Conservation (phyloP, 2,329 filamentous ascomycete genomes). For the Raffaelea deltoideospora region DNA sequence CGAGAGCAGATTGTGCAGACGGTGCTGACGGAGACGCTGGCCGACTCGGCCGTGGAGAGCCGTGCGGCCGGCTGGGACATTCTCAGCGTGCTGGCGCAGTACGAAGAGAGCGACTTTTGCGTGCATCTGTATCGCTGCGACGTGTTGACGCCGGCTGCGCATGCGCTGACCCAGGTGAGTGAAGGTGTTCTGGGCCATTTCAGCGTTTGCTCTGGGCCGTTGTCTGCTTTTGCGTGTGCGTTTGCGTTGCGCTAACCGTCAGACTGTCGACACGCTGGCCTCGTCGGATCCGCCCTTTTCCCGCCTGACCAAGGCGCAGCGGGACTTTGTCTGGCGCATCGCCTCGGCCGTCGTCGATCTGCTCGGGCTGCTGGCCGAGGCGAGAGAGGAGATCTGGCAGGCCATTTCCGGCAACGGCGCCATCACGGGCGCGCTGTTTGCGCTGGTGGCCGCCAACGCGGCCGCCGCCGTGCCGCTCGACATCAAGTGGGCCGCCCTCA, state of each 20-base stretch:
- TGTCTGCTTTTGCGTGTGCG: too few relatives aligned
- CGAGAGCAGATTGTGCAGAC: constrained; percentile 51
- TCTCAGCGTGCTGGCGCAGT: constrained; percentile 41
- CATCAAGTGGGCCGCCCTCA: constrained; percentile 32
- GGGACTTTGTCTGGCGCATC: constrained; percentile 37
- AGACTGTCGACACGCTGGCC: constrained; percentile 18
- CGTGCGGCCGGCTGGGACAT: constrained; percentile 54
- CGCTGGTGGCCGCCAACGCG: constrained; percentile 26
- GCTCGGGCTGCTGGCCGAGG: constrained; percentile 37
- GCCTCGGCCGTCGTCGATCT: constrained; percentile 37
- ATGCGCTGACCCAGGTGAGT: constrained; percentile 37
- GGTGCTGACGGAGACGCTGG: constrained; percentile 47
- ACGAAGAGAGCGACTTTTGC: constrained; percentile 53
- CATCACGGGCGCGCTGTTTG: constrained; percentile 39
- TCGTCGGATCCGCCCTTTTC: constrained; percentile 25
- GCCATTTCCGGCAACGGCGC: constrained; percentile 32
- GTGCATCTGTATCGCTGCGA: constrained; percentile 49
- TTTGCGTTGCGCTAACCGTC: too few relatives aligned
- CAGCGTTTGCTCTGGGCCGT: too few relatives aligned
- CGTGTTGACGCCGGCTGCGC: constrained; percentile 43
- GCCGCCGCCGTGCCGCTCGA: constrained; percentile 22
- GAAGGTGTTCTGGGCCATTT: too few relatives aligned
- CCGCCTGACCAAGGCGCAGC: constrained; percentile 36
- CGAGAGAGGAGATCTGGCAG: constrained; percentile 44
- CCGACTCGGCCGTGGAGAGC: constrained; percentile 46